A percentile compares a stretch with the other conserved stretches of the same genome.
Evolutionary conservation across 257 asterid species (phyloP).

Genomic region (Nicotiana tabacum): DNA sequence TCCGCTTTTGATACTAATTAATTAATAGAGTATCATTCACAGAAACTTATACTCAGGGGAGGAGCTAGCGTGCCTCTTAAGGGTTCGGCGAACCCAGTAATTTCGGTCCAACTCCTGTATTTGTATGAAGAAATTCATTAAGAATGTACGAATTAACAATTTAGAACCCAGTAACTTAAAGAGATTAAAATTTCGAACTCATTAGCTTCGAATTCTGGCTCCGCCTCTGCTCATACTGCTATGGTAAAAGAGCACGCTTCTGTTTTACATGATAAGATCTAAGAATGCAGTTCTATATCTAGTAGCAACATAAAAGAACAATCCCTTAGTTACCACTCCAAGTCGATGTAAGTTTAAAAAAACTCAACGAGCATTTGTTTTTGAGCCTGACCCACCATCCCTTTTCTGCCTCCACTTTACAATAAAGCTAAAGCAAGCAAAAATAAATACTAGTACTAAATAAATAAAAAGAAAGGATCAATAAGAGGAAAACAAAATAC

Average conservation of each 20-base stretch:
- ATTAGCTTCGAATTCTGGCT: too few species aligned
- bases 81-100: too few species aligned
- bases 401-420: conserved; percentile 58
- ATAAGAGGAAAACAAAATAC: conserved; percentile 21
- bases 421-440: conserved; percentile 56
- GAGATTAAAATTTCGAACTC: too few species aligned
- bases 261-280: not conserved
- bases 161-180: too few species aligned
- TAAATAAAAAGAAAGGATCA: conserved; percentile 8
- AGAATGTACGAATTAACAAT: too few species aligned
- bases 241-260: not conserved
- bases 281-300: conserved; percentile 4
- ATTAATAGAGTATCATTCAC: too few species aligned
- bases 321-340: conserved; percentile 17
- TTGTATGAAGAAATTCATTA: too few species aligned
- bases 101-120: too few species aligned
- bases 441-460: conserved; percentile 12
- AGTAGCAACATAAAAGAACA: conserved; percentile 9
- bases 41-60: too few species aligned
- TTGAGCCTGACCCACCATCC: conserved; percentile 58
- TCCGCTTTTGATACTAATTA: too few species aligned
- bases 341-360: conserved; percentile 33
- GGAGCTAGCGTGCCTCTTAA: too few species aligned
- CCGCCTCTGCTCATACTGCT: not conserved
- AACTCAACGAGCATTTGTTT: conserved; percentile 42